These are phyloP conservation scores for Stevia rebaudiana DNA, from an alignment of 140 eudicot genomes.

Conservation along the genomic window DNA sequence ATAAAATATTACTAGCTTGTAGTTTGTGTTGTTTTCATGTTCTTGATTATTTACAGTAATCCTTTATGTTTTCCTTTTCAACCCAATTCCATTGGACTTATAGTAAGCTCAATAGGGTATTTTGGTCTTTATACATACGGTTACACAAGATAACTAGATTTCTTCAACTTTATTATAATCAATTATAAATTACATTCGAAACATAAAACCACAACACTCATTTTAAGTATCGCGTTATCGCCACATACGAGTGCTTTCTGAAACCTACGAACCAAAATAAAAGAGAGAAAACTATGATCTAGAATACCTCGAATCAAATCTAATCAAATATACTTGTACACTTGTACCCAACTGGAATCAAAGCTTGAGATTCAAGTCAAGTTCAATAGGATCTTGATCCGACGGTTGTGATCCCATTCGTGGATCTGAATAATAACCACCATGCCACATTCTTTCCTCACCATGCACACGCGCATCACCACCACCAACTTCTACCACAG, in stretches of 20 bases:
- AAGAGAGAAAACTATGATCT: neutral
- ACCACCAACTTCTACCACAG: slow-evolving; percentile 22
- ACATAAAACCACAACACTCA: neutral
- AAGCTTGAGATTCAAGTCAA: slow-evolving; percentile 73
- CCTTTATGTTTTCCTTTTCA: neutral
- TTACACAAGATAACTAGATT: slow-evolving; percentile 6
- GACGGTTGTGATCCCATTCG: slow-evolving; percentile 31
- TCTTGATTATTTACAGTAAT: neutral
- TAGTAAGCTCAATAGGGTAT: neutral
- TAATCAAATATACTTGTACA: neutral
- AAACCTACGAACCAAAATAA: slow-evolving; percentile 1
- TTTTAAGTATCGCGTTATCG: neutral
- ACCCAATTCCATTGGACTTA: neutral
- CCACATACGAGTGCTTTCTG: neutral
- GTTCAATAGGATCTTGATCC: slow-evolving; percentile 18
- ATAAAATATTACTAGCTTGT: neutral
- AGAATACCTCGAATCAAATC: neutral
- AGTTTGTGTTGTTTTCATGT: neutral
- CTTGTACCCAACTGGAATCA: slow-evolving; percentile 10
- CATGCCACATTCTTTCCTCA: slow-evolving; percentile 51
- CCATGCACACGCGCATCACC: slow-evolving; percentile 19
- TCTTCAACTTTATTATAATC: neutral
- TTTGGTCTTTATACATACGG: neutral
- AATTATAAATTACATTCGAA: slow-evolving; percentile 1
- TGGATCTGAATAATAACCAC: slow-evolving; percentile 43